phyloP scores from a whole-genome alignment of 768 basidiomycete species.

The Cyclocybe aegerita region DNA sequence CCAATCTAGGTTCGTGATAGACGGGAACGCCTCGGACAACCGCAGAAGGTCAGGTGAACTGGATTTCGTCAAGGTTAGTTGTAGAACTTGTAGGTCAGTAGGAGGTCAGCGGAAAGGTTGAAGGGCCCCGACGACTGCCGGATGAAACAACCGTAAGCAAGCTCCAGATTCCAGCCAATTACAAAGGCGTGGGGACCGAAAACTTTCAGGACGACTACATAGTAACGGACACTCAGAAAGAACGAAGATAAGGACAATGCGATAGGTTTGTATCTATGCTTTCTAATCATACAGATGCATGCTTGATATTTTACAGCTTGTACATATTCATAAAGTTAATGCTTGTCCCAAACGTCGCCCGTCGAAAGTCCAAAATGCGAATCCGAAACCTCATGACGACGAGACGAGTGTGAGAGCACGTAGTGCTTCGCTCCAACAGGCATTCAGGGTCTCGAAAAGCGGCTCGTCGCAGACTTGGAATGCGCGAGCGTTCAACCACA shows the following conservation, averaged over 20 bases:
- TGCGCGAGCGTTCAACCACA: slow-evolving; percentile 17
- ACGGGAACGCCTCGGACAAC: too few relatives aligned
- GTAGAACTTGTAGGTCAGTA: too few relatives aligned
- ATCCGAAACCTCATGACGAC: slow-evolving; percentile 1
- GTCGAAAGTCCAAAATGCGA: not conserved
- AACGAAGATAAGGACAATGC: not conserved
- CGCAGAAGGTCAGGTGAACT: too few relatives aligned
- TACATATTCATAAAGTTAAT: slow-evolving; percentile 11
- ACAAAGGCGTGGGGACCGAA: too few relatives aligned
- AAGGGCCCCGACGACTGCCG: too few relatives aligned
- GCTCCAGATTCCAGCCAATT: too few relatives aligned
- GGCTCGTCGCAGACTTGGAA: slow-evolving; percentile 10
- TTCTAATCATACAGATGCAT: slow-evolving; percentile 16
- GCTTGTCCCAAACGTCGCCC: not conserved
- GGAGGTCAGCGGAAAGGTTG: too few relatives aligned
- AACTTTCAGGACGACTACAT: too few relatives aligned
- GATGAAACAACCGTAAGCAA: too few relatives aligned
- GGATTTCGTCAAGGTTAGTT: too few relatives aligned
- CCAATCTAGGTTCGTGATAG: too few relatives aligned
- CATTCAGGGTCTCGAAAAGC: slow-evolving; percentile 12
- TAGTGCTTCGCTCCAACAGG: slow-evolving; percentile 10
- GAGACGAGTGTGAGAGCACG: slow-evolving; percentile 1
- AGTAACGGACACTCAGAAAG: slow-evolving; percentile 3
- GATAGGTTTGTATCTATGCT: not conserved
- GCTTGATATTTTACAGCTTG: slow-evolving; percentile 3